Base-by-base conservation (phyloP, 1,284 basidiomycete species). In the Dichomitus squalens region DNA sequence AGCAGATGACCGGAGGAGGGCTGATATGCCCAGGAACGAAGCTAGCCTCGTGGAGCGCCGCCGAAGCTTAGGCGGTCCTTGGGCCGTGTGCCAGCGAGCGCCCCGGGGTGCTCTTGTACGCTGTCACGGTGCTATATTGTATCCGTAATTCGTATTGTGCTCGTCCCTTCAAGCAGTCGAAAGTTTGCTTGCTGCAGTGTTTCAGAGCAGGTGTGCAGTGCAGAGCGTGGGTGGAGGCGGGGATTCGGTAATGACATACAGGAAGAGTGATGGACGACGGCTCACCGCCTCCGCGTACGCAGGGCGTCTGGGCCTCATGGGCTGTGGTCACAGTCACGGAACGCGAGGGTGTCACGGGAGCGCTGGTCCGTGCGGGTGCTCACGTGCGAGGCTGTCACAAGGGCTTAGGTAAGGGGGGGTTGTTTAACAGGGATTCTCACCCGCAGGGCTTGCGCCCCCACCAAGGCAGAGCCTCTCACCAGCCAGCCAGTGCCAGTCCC, bases 381-480 rank as follows among this genome's bases (percentile, higher is more conserved):
- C 62, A 64, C 59, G 62, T 64, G 62, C 43, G 31, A 12, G 34
- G 54, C 52, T 64, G 62, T 64, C 58, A 64, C 62, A 64, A 44
- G 33, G 23, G 57, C 53, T 64, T 64, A 64, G 14, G 59, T 64
- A 64, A 64, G 16, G 33, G 31, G 25, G 38, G 58, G 58, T 58
- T 64, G 62, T 64, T 64, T 64, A 64, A 63, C 61, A 53, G 52
- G 52, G 61, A 57, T 64, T 64, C 62, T 64, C 62, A 60, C 62
- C 29, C 57, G 62, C 58, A 54, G 50, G 60, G 52, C 59, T 61
- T 65, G 60, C 65, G 64, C 64, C 62, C 60, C 58, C 62, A 61
- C 56, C 61, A 52, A 65, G 60, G 50, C 55, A 63, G 61, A 64
- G 64, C 65, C 65, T 65, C 64, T 63, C 64, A 65, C 65, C 65